Base-by-base conservation (phyloP, 1,139 yeast species). In the Suhomyces maxii region DNA sequence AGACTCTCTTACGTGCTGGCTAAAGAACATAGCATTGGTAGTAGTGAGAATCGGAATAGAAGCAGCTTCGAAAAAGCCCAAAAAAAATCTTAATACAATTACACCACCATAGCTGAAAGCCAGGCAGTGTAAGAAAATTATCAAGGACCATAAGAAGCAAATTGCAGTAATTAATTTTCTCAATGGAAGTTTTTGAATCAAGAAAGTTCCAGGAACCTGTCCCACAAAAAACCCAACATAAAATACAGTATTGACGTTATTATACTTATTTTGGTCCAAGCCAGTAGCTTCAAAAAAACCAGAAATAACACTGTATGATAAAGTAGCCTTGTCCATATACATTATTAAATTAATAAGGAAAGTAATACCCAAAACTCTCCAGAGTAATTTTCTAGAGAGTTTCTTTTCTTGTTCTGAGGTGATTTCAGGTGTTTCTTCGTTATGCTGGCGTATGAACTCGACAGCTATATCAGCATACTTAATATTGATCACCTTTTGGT, bases 291-390 rank as follows among this genome's bases (percentile, higher is more conserved):
- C 68, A 61, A 66, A 73, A 30, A 75, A 58, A 0, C 73, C 79
- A 39, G 73, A 62, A 26, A 75, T 64, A 1, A 77, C 61, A 30
- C 73, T 68, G 52, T 73, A 76, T 1, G 76, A 68, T 39, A 73
- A 54, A 2, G 78, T 67, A 3, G 77, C 72, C 51, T 76, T 76
- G 53, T 76, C 80, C 63, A 73, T 67, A 53, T 71, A 75, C 52
- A 73, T 58, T 12, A 72, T 49, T 46, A 70, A 51, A 53, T 73
- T 67, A 23, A 72, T 60, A n/a, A 65, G 37, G 40, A 68, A 65
- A 2, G 68, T 64, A 31, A 68, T 50, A 1, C 67, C 60, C n/a
- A 73, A 60, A 3, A 73, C 61, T 35, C 66, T 61, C 52, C 59
- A 58, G 23, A 63, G 51, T 6, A 73, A 63, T 49, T 73, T 73